phyloP scores from a whole-genome alignment of 768 basidiomycete species.

The Boletus vermiculosoides region DNA sequence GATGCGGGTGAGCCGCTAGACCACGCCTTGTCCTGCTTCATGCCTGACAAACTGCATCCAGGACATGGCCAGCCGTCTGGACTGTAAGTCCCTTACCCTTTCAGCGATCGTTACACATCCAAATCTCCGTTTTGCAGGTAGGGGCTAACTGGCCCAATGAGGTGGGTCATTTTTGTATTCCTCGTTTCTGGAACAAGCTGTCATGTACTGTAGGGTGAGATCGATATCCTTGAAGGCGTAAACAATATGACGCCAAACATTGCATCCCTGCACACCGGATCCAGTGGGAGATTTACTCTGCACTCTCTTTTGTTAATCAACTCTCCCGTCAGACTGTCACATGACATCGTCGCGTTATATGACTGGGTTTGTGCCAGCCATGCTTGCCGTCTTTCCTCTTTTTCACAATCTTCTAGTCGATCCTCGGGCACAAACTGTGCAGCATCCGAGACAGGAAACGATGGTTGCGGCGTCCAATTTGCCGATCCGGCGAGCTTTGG shows the following conservation, averaged over 20 bases:
- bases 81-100: conserved; percentile 9
- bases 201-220: conserved; percentile 33
- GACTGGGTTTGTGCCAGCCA: conserved; percentile 16
- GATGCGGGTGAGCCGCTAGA: conserved; percentile 26
- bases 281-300: conserved; percentile 14
- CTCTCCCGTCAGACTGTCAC: conserved; percentile 16
- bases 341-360: conserved; percentile 19
- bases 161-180: background rate
- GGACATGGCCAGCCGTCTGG: conserved; percentile 30
- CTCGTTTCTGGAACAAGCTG: background rate
- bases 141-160: conserved; percentile 21
- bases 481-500: conserved; percentile 17
- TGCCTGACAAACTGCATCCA: background rate
- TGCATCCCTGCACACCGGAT: conserved; percentile 30
- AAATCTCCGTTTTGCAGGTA: conserved; percentile 4
- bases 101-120: too few relatives aligned
- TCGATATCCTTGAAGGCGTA: conserved; percentile 52
- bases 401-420: conserved; percentile 10
- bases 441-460: conserved; percentile 21
- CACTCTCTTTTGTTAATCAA: background rate
- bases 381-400: background rate
- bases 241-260: conserved; percentile 38
- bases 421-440: conserved; percentile 18
- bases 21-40: background rate
- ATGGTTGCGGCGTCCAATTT: conserved; percentile 24